Conservation (phyloP, 345 rosid genomes). For the Triadica sebifera region DNA sequence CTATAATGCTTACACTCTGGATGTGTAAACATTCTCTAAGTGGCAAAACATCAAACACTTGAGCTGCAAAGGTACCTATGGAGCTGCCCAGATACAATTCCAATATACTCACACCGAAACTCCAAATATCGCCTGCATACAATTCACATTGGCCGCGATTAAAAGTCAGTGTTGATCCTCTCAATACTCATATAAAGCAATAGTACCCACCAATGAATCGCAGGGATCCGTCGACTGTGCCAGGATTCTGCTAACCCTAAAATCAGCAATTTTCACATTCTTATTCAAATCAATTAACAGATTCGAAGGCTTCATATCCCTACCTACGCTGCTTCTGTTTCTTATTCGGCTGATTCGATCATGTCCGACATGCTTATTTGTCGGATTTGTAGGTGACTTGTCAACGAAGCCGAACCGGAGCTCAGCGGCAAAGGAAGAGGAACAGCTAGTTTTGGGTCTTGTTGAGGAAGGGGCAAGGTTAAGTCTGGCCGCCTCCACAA, state of each 20-base stretch:
- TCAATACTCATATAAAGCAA: constrained; percentile 98
- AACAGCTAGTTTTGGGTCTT: constrained; percentile 59
- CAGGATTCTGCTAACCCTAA: constrained; percentile 83
- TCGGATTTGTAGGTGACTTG: too few relatives aligned
- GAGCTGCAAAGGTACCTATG: too few relatives aligned
- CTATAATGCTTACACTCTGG: too few relatives aligned
- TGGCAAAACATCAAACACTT: too few relatives aligned
- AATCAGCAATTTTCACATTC: constrained; percentile 86
- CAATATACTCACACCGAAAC: constrained; percentile 81
- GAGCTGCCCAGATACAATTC: constrained; percentile 85
- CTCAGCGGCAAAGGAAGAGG: constrained; percentile 81
- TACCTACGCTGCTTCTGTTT: constrained; percentile 80
- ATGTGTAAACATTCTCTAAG: too few relatives aligned
- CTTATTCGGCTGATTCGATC: constrained; percentile 71
- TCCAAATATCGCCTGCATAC: constrained; percentile 88
- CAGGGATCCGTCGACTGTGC: constrained; percentile 94
- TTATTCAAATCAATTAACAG: constrained; percentile 58
- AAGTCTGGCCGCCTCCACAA: constrained; percentile 50
- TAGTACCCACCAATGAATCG: constrained; percentile 86
- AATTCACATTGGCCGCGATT: constrained; percentile 80
- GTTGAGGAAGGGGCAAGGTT: constrained; percentile 67
- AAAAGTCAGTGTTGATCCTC: constrained; percentile 87
- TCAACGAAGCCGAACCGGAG: constrained; percentile 26
- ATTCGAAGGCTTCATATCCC: constrained; percentile 91
- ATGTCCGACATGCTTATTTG: constrained; percentile 46